Conservation (phyloP, 495 filamentous ascomycete species). For the Hypoxylon perforatum region DNA sequence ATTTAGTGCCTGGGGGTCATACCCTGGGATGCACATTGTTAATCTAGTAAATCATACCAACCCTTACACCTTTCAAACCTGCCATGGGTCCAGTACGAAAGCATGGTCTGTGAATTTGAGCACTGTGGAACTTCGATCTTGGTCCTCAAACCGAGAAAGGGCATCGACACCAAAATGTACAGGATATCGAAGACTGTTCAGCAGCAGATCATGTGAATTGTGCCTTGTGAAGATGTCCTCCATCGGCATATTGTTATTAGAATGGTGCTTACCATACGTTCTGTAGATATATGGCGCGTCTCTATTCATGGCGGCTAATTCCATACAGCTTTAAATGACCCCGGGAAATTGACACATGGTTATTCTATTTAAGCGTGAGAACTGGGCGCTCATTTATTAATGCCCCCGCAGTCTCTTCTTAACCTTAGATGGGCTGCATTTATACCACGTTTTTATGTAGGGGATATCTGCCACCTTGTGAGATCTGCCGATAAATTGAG, state of each 20-base stretch:
- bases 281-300: conserved; percentile 4
- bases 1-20: background rate
- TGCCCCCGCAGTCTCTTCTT: conserved; percentile 15
- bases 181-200: background rate
- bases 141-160: background rate
- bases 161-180: background rate
- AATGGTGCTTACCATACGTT: conserved; percentile 6
- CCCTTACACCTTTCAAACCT: background rate
- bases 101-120: background rate
- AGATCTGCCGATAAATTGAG: conserved; percentile 31
- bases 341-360: conserved; percentile 40
- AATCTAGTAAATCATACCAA: background rate
- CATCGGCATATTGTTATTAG: background rate
- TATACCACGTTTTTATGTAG: conserved; percentile 28
- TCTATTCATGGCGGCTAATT: conserved; percentile 35
- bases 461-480: conserved; percentile 20
- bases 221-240: background rate
- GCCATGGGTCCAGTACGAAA: no score
- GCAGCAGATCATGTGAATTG: background rate
- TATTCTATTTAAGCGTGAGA: conserved; percentile 21
- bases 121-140: background rate
- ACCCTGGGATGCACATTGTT: background rate
- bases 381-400: conserved; percentile 9
- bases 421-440: conserved; percentile 10
- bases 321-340: conserved; percentile 5